These are phyloP conservation scores for Scopulariopsis brevicaulis DNA, from an alignment of 2,329 filamentous ascomycete species.

Conservation along the genomic window DNA sequence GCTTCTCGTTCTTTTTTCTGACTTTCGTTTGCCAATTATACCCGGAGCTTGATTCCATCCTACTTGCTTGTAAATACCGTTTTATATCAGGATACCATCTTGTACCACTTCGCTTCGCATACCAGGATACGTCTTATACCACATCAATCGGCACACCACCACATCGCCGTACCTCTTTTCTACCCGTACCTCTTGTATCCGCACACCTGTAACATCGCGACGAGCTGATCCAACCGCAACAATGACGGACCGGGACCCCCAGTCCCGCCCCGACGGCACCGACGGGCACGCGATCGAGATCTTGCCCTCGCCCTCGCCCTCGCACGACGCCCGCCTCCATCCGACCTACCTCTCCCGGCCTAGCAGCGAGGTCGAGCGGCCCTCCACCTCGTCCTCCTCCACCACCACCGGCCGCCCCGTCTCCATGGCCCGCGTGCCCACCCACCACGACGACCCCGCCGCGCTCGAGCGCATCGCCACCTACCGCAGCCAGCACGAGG, in stretches of 20 bases:
- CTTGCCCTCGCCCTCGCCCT: too few species aligned
- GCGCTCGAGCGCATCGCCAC: constrained; percentile 65
- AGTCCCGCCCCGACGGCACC: constrained; percentile 15
- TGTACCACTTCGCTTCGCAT: background rate
- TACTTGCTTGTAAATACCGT: background rate
- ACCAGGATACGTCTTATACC: background rate
- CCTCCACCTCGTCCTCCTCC: constrained; percentile 38
- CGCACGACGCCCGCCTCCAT: constrained; percentile 4
- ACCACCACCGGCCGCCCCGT: constrained; percentile 32
- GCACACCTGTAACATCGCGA: background rate
- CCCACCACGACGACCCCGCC: constrained; percentile 55
- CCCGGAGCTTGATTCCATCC: background rate
- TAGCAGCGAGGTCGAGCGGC: constrained; percentile 48
- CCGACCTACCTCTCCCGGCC: constrained; percentile 21
- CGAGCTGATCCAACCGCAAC: background rate
- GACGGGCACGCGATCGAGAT: constrained; percentile 31
- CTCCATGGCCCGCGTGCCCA: constrained; percentile 49
- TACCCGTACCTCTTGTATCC: background rate
- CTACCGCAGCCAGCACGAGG: constrained; percentile 56
- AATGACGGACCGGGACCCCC: background rate
- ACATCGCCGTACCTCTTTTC: background rate
- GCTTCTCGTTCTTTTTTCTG: background rate
- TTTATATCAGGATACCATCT: background rate
- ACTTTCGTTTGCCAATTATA: background rate
- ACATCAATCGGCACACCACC: background rate